These are phyloP conservation scores for Aspergillus eucalypticola DNA, from an alignment of 2,329 filamentous ascomycete genomes.

Conservation along the genomic window DNA sequence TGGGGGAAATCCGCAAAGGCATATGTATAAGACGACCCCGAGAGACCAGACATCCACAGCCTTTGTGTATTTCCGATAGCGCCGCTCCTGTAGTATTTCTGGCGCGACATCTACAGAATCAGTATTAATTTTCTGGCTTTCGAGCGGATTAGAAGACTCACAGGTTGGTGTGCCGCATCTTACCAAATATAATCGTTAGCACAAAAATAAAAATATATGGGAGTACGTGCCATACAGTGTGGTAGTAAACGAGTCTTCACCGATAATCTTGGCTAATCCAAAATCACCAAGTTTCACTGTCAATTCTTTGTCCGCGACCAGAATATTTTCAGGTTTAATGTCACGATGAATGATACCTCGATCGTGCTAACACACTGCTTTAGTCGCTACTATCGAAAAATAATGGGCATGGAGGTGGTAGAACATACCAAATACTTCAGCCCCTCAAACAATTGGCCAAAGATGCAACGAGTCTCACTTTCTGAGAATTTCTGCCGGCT, in stretches of 20 bases:
- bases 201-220: background rate
- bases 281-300: constrained; percentile 94
- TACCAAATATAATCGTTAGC: constrained; percentile 15
- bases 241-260: constrained; percentile 96
- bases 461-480: constrained; percentile 79
- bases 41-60: constrained; percentile 96
- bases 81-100: constrained; percentile 83
- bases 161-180: constrained; percentile 88
- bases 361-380: constrained; percentile 68
- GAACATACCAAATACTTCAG: constrained; percentile 87
- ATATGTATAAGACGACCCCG: constrained; percentile 97
- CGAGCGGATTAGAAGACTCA: constrained; percentile 40
- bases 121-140: constrained; percentile 11
- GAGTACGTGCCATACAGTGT: constrained; percentile 63
- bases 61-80: constrained; percentile 84
- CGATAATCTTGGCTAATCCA: constrained; percentile 95
- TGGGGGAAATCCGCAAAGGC: constrained; percentile 91
- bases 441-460: constrained; percentile 87
- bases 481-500: constrained; percentile 87
- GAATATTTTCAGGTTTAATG: constrained; percentile 96
- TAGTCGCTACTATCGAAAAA: constrained; percentile 3
- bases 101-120: constrained; percentile 73
- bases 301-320: constrained; percentile 80
- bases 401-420: background rate
- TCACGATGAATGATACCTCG: constrained; percentile 96